Base-by-base conservation (phyloP, 108 stramenopile genomes). In the Cyclotella baltica region DNA sequence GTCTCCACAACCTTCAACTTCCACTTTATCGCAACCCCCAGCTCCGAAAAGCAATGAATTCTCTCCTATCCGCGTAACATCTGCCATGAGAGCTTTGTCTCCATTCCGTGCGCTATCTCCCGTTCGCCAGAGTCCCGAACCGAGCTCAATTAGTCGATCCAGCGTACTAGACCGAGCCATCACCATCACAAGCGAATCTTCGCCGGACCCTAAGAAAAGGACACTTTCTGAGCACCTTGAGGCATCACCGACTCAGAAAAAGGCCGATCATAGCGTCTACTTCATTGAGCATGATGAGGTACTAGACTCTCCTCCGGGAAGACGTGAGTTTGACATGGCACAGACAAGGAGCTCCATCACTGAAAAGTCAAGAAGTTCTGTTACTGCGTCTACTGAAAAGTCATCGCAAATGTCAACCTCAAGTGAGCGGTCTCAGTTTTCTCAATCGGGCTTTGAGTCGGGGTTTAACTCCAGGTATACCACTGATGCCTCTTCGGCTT, bases 161-260 rank as follows among this genome's bases (percentile, higher is more conserved):
- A 61, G 59, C n/a, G 33, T 61, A 4, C 59, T 61, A 10, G 59
- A 61, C 20, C 59, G 33, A 61, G 59, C 34, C 16, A 31, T 61
- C 4, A 31, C 59, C 13, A 61, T 61, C 33, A 34, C 59, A 1
- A 34, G 31, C 33, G 33, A 61, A 18, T 1, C 59, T 34, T 4
- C 59, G 4, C 4, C 30, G 1, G 31, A 0, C 34, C 30, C 31
- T 34, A 30, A 33, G 11, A 33, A 61, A 61, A 16, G 20, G 15
- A n/a, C 59, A 16, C 33, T 34, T 61, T 25, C 55, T 25, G 13
- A 55, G 1, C 3, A n/a, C 1, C 1, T 23, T 55, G n/a, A n/a
- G 11, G 20, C 55, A 11, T 55, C 55, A 25, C 55, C 55, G 1
- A 10, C 55, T 55, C 55, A 55, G 20, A 25, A 22, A n/a, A 3